These are phyloP conservation scores for Fomitopsis palustris DNA, from an alignment of 1,284 basidiomycete genomes.

Conservation along the genomic window DNA sequence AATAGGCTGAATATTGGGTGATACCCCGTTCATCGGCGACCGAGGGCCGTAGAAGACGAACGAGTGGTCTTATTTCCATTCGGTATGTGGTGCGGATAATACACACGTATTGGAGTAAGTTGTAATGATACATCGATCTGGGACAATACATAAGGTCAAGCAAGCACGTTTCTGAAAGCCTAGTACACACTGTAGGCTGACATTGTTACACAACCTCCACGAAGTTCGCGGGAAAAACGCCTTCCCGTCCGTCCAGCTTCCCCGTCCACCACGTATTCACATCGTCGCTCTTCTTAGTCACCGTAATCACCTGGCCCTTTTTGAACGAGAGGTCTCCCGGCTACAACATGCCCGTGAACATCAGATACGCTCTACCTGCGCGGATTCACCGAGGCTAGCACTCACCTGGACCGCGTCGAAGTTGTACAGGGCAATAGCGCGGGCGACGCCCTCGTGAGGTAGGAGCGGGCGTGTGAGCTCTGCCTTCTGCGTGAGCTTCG, in stretches of 20 bases:
- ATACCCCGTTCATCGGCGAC: not conserved
- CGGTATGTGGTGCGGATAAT: not conserved
- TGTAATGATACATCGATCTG: constrained; percentile 1
- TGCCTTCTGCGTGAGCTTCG: constrained; percentile 42
- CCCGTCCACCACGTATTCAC: constrained; percentile 85
- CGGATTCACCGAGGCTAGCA: constrained; percentile 4
- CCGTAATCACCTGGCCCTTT: constrained; percentile 80
- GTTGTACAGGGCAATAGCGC: constrained; percentile 79
- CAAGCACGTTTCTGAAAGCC: not conserved
- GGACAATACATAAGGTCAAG: not conserved
- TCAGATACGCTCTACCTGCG: not conserved
- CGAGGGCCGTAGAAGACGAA: not conserved
- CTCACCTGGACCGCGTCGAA: constrained; percentile 70
- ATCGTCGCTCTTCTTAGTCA: constrained; percentile 73
- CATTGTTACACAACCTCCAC: constrained; percentile 40
- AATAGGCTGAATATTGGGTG: no score
- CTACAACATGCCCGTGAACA: constrained; percentile 31
- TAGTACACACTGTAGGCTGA: not conserved
- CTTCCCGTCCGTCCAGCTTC: constrained; percentile 36
- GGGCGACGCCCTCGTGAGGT: constrained; percentile 57
- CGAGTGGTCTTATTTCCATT: not conserved
- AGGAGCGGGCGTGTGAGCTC: constrained; percentile 44
- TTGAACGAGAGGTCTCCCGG: constrained; percentile 79
- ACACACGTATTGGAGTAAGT: not conserved
- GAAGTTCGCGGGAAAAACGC: constrained; percentile 56